Base-by-base conservation (phyloP, 192 early-diverging fungal species). In the Podila clonocystis region DNA sequence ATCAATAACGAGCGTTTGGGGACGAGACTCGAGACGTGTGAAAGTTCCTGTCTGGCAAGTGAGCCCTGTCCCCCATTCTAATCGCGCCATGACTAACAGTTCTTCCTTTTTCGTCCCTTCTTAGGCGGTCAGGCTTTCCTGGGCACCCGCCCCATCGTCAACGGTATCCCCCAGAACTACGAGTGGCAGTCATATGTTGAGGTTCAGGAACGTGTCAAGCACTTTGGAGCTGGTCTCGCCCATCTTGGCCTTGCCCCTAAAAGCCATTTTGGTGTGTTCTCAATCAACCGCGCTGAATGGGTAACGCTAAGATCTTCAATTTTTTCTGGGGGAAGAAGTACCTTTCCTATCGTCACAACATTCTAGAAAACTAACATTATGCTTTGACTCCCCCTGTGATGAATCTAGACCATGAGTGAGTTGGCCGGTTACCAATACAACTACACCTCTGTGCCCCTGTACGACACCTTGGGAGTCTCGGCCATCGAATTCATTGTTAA, bases 391-490 rank as follows among this genome's bases (percentile, higher is more conserved):
- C 8, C 9, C 29, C 45, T 50, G 24, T 20, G 17, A 31, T 24
- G 38, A 24, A 58, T 22, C 45, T 70, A 88, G 78, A 86, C 88
- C 63, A 85, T 93, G 68, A 84, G 84, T 29, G 92, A 95, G 82
- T 84, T 87, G 62, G 90, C 90, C 11, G 84, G 86, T 31, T 90
- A 88, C 75, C 82, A 85, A 63, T 86, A 91, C 82, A 82, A 85
- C 29, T 84, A 92, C 55, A 87, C 91, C 33, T 89, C 89, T 49
- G 94, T 97, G 48, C 91, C 97, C 6, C 84, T 98, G 6, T 97
- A 97, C 86, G 96, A 97, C 65, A 93, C 96, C 13, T 83, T 97
- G 31, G 92, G 95, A 49, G 76, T 78, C 8, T 91, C 93, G 9
- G 87, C 91, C 3, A 83, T 96, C 60, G 88, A 90, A 66, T 91